Percentiles rank a stretch among this genome's conserved stretches.
phyloP scores from a whole-genome alignment of 2,329 filamentous ascomycete species.

The Spiromastix sp. region DNA sequence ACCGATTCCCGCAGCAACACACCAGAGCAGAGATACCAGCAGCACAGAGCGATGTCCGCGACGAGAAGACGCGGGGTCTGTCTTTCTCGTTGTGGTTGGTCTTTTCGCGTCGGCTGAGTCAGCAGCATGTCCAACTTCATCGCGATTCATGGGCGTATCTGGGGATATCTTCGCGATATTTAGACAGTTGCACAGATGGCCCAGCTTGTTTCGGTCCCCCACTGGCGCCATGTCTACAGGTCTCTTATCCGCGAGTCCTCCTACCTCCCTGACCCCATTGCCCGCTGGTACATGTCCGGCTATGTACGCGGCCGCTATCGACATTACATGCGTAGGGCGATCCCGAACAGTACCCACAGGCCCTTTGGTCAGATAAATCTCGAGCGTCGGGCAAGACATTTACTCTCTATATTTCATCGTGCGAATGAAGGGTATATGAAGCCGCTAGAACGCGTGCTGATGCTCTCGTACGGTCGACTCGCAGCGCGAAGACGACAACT shows the following conservation, averaged over 20 bases:
- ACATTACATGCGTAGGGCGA: slow-evolving; percentile 20
- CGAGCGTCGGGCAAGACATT: slow-evolving; percentile 21
- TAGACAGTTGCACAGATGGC: too few species aligned
- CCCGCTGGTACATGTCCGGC: slow-evolving; percentile 39
- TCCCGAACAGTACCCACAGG: slow-evolving; percentile 11
- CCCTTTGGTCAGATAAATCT: slow-evolving; percentile 14
- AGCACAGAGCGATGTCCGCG: background rate
- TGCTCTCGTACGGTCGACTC: slow-evolving; percentile 46
- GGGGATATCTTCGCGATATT: too few species aligned
- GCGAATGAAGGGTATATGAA: slow-evolving; percentile 47
- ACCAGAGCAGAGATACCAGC: background rate
- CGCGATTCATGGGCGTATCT: too few species aligned
- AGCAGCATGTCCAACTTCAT: too few species aligned
- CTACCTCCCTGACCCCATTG: slow-evolving; percentile 50
- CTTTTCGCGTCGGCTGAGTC: slow-evolving; percentile 8
- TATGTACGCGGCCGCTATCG: slow-evolving; percentile 42
- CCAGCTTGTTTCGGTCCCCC: slow-evolving; percentile 2
- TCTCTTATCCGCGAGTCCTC: slow-evolving; percentile 48
- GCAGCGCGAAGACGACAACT: slow-evolving; percentile 43
- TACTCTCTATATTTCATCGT: slow-evolving; percentile 35
- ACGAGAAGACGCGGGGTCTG: slow-evolving; percentile 16
- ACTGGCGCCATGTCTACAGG: slow-evolving; percentile 41
- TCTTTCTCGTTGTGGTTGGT: slow-evolving; percentile 19
- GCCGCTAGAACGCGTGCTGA: slow-evolving; percentile 42
- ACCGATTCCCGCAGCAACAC: background rate